Percentiles rank a stretch among this genome's conserved stretches.
phyloP scores from a whole-genome alignment of 441 rosid genomes.

The Gossypium davidsonii region DNA sequence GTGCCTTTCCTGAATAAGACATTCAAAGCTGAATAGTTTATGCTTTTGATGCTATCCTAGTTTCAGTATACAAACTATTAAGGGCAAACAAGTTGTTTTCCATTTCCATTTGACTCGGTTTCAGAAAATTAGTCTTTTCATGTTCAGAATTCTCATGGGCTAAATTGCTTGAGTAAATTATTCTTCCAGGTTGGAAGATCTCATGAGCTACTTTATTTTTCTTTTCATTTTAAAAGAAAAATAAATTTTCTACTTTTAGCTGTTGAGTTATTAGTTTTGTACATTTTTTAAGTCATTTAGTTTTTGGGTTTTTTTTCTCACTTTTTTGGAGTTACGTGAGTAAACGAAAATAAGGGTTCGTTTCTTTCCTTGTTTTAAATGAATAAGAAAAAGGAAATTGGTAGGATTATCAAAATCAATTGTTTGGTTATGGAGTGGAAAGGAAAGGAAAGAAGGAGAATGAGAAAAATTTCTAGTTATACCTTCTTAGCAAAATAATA shows the following conservation, averaged over 20 bases:
- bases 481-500: no score
- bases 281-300: neutral
- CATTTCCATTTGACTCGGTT: neutral
- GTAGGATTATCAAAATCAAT: neutral
- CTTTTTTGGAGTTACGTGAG: neutral
- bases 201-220: neutral
- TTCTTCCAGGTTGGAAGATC: neutral
- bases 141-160: neutral
- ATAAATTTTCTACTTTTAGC: neutral
- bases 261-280: neutral
- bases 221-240: neutral
- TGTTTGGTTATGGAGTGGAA: neutral
- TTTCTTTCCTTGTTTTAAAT: no score
- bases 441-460: neutral
- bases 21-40: neutral
- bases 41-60: neutral
- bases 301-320: neutral
- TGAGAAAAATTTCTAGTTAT: neutral
- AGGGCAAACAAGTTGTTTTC: neutral
- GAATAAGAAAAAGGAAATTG: no score
- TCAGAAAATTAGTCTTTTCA: neutral
- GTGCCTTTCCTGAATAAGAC: neutral
- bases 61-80: neutral
- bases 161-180: neutral
- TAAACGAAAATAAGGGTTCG: neutral